Percentiles rank a stretch among this genome's conserved stretches.
These are phyloP conservation scores for Astrocystis sublimbata DNA, from an alignment of 495 filamentous ascomycete genomes.

Conservation along the genomic window DNA sequence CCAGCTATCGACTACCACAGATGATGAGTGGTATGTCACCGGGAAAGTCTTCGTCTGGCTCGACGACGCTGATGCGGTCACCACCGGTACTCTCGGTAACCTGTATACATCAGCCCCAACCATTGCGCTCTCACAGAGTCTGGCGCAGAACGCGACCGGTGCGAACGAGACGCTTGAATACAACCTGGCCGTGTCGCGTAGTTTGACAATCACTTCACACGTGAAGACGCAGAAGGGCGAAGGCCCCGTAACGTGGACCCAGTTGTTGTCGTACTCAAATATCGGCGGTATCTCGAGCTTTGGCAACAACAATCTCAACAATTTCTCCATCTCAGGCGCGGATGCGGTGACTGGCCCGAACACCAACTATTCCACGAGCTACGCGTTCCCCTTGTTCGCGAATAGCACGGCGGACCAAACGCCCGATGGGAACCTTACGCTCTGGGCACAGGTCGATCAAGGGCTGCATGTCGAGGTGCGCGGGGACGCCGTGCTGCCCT, in stretches of 20 bases:
- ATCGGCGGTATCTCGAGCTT: constrained; percentile 55
- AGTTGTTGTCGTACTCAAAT: constrained; percentile 62
- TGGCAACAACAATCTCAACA: constrained; percentile 64
- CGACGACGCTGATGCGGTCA: constrained; percentile 53
- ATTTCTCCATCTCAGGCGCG: constrained; percentile 60
- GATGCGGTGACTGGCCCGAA: constrained; percentile 48
- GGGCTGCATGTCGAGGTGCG: constrained; percentile 55
- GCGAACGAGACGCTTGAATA: constrained; percentile 65
- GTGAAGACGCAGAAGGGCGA: constrained; percentile 53
- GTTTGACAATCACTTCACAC: constrained; percentile 55
- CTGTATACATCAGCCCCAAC: constrained; percentile 27
- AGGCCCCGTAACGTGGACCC: constrained; percentile 57
- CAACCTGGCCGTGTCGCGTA: constrained; percentile 58
- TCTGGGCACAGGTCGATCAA: constrained; percentile 60
- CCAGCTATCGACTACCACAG: constrained; percentile 60
- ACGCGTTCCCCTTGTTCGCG: constrained; percentile 65
- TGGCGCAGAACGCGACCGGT: constrained; percentile 51
- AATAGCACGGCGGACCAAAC: constrained; percentile 53
- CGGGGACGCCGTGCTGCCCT: constrained; percentile 62
- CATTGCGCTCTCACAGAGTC: constrained; percentile 41
- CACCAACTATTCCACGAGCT: constrained; percentile 44
- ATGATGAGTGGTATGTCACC: constrained; percentile 76
- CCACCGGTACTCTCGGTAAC: constrained; percentile 49
- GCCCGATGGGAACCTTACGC: constrained; percentile 54
- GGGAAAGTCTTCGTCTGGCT: constrained; percentile 86